These are phyloP conservation scores for Fennellomyces sp. DNA, from an alignment of 371 early-diverging fungal species.

Conservation along the genomic window DNA sequence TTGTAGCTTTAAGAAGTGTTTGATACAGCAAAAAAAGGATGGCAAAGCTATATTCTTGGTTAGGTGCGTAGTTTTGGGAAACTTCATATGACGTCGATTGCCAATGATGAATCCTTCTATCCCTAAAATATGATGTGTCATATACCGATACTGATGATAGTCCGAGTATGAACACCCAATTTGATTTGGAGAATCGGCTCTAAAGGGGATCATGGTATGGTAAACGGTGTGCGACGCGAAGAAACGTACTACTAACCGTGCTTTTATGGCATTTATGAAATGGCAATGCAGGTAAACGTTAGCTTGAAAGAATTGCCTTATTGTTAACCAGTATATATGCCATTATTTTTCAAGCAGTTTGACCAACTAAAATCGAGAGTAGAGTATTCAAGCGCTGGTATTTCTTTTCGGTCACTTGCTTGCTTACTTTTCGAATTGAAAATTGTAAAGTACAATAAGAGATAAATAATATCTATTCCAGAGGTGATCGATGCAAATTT, in stretches of 20 bases:
- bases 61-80: constrained; percentile 4
- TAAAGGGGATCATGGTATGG: too few species aligned
- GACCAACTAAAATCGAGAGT: too few species aligned
- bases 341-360: too few species aligned
- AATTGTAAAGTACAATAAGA: too few species aligned
- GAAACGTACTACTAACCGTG: background rate
- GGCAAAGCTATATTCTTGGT: constrained; percentile 13
- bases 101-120: constrained; percentile 15
- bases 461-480: too few species aligned
- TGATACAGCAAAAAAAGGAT: too few species aligned
- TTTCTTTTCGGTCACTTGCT: too few species aligned
- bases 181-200: constrained; percentile 14
- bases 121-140: constrained; percentile 22
- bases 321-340: too few species aligned
- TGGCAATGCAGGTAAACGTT: background rate
- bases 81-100: constrained; percentile 8
- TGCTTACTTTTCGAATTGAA: too few species aligned
- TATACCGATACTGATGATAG: constrained; percentile 14
- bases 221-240: background rate
- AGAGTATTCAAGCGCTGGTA: too few species aligned
- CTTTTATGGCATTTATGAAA: background rate
- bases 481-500: too few species aligned
- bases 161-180: constrained; percentile 20
- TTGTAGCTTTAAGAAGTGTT: too few species aligned
- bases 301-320: background rate